Base-by-base conservation (phyloP, 192 early-diverging fungal species). In the Gaertneriomyces semiglobifer region DNA sequence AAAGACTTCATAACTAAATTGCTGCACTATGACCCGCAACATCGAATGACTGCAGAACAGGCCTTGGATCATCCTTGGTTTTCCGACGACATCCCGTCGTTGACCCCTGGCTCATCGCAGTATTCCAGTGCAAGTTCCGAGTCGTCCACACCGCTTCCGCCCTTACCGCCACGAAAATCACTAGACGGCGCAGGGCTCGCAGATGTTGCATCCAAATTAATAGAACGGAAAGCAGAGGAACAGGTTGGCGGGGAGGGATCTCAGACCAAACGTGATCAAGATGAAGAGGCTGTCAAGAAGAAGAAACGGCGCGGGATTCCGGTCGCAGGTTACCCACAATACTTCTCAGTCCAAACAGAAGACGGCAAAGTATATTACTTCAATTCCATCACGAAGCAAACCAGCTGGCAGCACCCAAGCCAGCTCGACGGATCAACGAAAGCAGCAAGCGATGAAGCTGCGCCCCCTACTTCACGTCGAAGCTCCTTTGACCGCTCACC, bases 61-160 rank as follows among this genome's bases (percentile, higher is more conserved):
- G 92, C 92, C 1, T 73, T 94, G 56, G 60, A 77, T 48, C 90
- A 94, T 50, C 86, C 88, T 11, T 94, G 92, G 92, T 71, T 93
- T 51, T 58, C 20, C 4, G 48, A 53, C 47, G 14, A n/a, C 14
- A 25, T 4, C 16, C 12, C 62, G 6, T 14, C 12, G 50, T 54
- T 20, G 11, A 5, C 38, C 18, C 16, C 16, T 44, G 20, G 4
- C 14, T 19, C 53, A 20, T 18, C 42, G 44, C n/a, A 50, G 3
- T 39, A 52, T 8, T 55, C 68, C 2, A 54, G 60, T 7, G 62
- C 60, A 61, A 42, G 53, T 55, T 61, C 68, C 39, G 60, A 59
- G 33, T 5, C 25, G 4, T 47, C 60, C n/a, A 39, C 20, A 25
- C 46, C 40, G n/a, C 39, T 16, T 14, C 53, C 65, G 39, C 12